A percentile compares a stretch with the other conserved stretches of the same genome.
Evolutionary conservation across 352 stramenopile genomes (phyloP).

Genomic region (Globisporangium iwayamae): DNA sequence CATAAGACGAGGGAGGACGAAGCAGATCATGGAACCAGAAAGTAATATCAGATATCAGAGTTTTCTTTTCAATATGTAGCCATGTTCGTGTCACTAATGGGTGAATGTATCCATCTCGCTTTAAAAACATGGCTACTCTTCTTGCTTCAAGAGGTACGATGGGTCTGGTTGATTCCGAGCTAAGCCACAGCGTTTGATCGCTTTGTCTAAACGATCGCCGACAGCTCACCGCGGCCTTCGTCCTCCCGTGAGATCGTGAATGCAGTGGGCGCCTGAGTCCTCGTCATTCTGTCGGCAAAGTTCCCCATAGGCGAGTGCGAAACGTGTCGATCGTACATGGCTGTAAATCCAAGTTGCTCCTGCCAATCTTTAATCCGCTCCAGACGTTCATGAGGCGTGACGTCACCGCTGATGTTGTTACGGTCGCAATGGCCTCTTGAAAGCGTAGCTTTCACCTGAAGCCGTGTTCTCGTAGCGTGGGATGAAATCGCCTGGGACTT

Average conservation of each 20-base stretch:
- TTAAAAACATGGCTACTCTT: neutral
- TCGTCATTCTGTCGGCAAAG: neutral
- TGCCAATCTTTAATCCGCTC: neutral
- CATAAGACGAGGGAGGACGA: neutral
- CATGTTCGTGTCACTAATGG: neutral
- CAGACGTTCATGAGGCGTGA: neutral
- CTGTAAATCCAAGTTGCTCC: neutral
- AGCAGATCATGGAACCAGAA: neutral
- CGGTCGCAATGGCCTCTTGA: neutral
- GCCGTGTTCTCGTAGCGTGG: neutral
- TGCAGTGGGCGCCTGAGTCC: neutral
- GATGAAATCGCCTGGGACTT: neutral
- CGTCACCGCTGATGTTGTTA: neutral
- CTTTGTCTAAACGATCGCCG: neutral
- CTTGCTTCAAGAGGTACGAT: neutral
- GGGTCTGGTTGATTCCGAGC: neutral
- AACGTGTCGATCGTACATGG: constrained; percentile 4
- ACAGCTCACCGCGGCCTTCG: neutral
- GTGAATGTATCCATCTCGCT: too few species aligned
- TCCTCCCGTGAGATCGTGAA: constrained; percentile 1
- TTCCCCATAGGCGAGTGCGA: neutral
- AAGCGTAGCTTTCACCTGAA: constrained; percentile 8
- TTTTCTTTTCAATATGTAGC: neutral
- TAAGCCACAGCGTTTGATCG: neutral
- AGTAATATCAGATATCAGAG: too few species aligned